Evolutionary conservation across 257 asterid genomes (phyloP).

Genomic region (Misopates orontium): DNA sequence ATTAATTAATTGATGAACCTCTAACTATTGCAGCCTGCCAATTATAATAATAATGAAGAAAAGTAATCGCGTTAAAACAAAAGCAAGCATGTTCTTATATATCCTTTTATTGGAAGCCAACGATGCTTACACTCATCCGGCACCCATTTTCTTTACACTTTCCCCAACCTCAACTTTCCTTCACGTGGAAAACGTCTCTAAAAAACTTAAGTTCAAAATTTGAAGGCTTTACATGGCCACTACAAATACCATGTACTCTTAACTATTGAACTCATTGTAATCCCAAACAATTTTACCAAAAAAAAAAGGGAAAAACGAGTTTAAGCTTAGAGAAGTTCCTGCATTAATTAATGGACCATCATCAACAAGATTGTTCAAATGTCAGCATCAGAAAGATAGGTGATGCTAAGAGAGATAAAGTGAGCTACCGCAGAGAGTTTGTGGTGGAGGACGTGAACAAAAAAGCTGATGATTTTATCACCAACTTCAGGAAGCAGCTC

Average conservation of each 20-base stretch:
- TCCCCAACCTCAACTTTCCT: slow-evolving; percentile 25
- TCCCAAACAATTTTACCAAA: neutral
- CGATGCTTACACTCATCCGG: slow-evolving; percentile 24
- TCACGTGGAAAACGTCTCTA: slow-evolving; percentile 30
- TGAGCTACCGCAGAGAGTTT: slow-evolving; percentile 14
- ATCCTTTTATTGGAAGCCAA: neutral
- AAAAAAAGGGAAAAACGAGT: neutral
- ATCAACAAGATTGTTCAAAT: slow-evolving; percentile 8
- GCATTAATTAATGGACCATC: slow-evolving; percentile 28
- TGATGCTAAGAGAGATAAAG: neutral
- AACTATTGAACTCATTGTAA: neutral
- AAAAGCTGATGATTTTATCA: slow-evolving; percentile 46
- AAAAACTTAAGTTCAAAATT: neutral
- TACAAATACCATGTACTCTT: neutral
- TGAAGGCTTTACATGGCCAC: neutral
- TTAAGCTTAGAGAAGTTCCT: neutral
- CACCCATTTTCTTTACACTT: slow-evolving; percentile 26
- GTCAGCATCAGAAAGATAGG: no score
- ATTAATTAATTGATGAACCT: no score
- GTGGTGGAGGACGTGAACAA: slow-evolving; percentile 39
- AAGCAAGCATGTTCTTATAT: slow-evolving; percentile 18
- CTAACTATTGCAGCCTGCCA: no score
- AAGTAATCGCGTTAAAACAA: neutral
- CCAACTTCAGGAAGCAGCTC: slow-evolving; percentile 47
- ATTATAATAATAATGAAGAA: no score